Conservation (phyloP, 129 eudicot species). For the Helianthus tuberosus region DNA sequence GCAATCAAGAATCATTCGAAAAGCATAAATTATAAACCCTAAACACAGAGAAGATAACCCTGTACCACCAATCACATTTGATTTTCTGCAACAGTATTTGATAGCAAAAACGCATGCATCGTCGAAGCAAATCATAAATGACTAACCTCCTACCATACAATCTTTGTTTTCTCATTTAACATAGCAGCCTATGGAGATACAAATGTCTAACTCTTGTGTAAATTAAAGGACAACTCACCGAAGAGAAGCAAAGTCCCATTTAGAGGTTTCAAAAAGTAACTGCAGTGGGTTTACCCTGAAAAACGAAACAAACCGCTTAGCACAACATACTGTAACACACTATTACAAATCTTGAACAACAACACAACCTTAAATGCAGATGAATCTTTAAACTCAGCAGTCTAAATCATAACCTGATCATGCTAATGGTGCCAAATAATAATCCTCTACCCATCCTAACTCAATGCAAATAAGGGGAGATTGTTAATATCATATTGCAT, state of each 20-base stretch:
- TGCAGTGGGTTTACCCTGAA: conserved; percentile 24
- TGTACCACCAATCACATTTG: background rate
- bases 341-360: background rate
- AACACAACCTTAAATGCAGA: background rate
- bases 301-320: background rate
- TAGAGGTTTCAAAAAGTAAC: conserved; percentile 18
- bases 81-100: background rate
- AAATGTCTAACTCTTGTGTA: background rate
- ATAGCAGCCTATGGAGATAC: conserved; percentile 1
- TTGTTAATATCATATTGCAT: background rate
- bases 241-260: conserved; percentile 68
- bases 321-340: background rate
- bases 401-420: background rate
- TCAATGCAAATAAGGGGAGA: background rate
- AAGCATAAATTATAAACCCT: background rate
- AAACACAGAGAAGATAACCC: background rate
- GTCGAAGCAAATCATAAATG: background rate
- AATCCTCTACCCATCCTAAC: background rate
- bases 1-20: background rate
- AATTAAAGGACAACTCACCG: conserved; percentile 34
- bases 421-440: background rate
- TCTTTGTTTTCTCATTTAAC: background rate
- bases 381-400: background rate
- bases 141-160: conserved; percentile 2
- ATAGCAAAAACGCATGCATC: conserved; percentile 4